Base-by-base conservation (phyloP, 805 yeast genomes). In the Ogataea nakhonphanomensis region DNA sequence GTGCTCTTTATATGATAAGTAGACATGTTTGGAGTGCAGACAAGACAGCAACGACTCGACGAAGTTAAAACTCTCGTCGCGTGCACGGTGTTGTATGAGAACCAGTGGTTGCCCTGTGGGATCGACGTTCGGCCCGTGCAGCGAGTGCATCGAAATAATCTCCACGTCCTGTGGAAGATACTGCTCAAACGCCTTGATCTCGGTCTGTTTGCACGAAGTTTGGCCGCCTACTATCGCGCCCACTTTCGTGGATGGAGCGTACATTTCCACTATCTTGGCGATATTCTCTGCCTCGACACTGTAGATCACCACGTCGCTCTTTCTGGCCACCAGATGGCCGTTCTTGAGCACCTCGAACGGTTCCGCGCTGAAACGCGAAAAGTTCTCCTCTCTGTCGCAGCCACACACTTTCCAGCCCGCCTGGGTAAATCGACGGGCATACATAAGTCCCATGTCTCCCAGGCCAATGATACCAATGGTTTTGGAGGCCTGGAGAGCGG, bases 191-290 rank as follows among this genome's bases (percentile, higher is more conserved):
- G 97, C 96, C 11, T 64, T 70, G 21, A 93, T 83, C 58, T 93
- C 99, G 0, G 95, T 95, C 20, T 77, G 81, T 57, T 93, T 93
- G 64, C 98, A 91, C 8, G 96, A 85, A 0, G 99, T 90, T 63
- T 93, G 99, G 7, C 99, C 99, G n/a, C 98, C 99, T 5, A 93
- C 95, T 30, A 90, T 78, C 3, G 95, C 84, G 2, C 95, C 95
- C 3, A 80, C 64, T 58, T 91, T 91, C 4, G 96, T 80, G 0
- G 91, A 83, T 0, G 95, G 91, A 0, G 95, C 97, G 62, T 91
- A 91, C 27, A 65, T 31, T 4, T 75, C 57, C 5, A 89, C 95
- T 27, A 93, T 86, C 41, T 72, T 71, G 33, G 70, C 78, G 35
- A 93, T 82, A 55, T 79, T 78, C 47, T 84, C 95, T 2, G 98